Percentiles rank a stretch among this genome's conserved stretches.
These are phyloP conservation scores for Globisporangium irregulare DNA, from an alignment of 352 stramenopile species.

Conservation along the genomic window DNA sequence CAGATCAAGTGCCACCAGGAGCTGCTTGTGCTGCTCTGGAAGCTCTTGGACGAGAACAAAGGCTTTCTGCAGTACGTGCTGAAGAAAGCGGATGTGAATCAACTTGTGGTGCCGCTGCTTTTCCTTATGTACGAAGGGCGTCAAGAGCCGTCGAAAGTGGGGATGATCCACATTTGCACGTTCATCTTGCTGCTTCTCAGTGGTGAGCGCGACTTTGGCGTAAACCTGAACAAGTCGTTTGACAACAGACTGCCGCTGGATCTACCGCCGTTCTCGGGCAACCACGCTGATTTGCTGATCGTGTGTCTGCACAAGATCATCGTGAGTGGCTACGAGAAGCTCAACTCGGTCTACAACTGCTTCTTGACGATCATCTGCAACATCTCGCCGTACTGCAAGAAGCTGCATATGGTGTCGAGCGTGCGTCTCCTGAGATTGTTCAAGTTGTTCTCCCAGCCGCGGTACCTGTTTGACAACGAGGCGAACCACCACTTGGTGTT, in stretches of 20 bases:
- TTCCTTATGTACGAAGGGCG: slow-evolving; percentile 93
- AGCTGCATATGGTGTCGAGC: slow-evolving; percentile 93
- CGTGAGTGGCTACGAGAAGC: slow-evolving; percentile 95
- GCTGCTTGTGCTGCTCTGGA: slow-evolving; percentile 97
- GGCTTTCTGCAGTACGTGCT: slow-evolving; percentile 94
- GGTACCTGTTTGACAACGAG: slow-evolving; percentile 94
- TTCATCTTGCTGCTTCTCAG: slow-evolving; percentile 97
- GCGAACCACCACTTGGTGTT: slow-evolving; percentile 95
- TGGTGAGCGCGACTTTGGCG: slow-evolving; percentile 96
- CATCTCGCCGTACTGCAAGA: slow-evolving; percentile 97
- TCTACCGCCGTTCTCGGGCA: slow-evolving; percentile 93
- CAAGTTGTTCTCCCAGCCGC: slow-evolving; percentile 94
- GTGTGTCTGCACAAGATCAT: slow-evolving; percentile 98
- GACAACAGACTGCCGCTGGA: slow-evolving; percentile 93
- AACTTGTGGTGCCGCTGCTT: slow-evolving; percentile 79
- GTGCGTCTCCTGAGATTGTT: slow-evolving; percentile 97
- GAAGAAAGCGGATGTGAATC: slow-evolving; percentile 93
- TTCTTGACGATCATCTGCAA: slow-evolving; percentile 99
- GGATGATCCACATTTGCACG: slow-evolving; percentile 98
- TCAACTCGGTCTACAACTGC: slow-evolving; percentile 97
- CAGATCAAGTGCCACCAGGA: slow-evolving; percentile 97
- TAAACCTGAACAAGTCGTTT: slow-evolving; percentile 97
- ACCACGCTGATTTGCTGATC: slow-evolving; percentile 96
- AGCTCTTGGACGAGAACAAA: slow-evolving; percentile 97
- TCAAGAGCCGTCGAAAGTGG: slow-evolving; percentile 92